Evolutionary conservation across 371 early-diverging fungal genomes (phyloP).

Genomic region (Mucor velutinosus): DNA sequence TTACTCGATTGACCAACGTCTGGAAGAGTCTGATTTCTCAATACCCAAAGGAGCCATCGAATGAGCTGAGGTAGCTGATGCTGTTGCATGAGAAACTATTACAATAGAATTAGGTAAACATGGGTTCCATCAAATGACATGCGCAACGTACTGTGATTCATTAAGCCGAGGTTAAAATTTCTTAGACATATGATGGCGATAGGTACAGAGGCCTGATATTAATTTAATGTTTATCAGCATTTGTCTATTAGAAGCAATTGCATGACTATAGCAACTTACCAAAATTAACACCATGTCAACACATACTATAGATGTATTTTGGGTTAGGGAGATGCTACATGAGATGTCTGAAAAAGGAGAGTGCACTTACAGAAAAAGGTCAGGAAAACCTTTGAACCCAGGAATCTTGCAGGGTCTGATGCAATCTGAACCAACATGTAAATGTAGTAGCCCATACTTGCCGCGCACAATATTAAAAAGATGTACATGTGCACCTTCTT

Average conservation of each 20-base stretch:
- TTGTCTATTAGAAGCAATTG: no score
- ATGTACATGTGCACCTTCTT: constrained; percentile 56
- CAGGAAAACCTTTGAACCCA: constrained; percentile 61
- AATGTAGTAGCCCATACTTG: constrained; percentile 69
- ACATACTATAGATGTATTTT: constrained; percentile 13
- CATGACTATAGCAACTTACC: constrained; percentile 10
- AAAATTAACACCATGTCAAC: constrained; percentile 36
- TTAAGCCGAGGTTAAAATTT: constrained; percentile 36
- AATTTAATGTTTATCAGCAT: not conserved
- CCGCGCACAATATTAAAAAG: constrained; percentile 60
- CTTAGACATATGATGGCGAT: constrained; percentile 27
- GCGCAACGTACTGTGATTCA: constrained; percentile 36
- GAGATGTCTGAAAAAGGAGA: not conserved
- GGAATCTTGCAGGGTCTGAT: constrained; percentile 52
- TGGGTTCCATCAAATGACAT: not conserved
- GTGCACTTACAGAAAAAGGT: constrained; percentile 64
- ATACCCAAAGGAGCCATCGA: constrained; percentile 32
- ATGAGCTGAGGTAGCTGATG: constrained; percentile 31
- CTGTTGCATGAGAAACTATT: constrained; percentile 33
- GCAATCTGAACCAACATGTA: constrained; percentile 74
- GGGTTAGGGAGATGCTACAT: not conserved
- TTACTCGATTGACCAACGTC: constrained; percentile 43
- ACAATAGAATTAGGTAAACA: not conserved
- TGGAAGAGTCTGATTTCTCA: constrained; percentile 28
- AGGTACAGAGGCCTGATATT: constrained; percentile 28